Evolutionary conservation across 2,329 filamentous ascomycete genomes (phyloP).

Genomic region (Harringtonia aguacate): DNA sequence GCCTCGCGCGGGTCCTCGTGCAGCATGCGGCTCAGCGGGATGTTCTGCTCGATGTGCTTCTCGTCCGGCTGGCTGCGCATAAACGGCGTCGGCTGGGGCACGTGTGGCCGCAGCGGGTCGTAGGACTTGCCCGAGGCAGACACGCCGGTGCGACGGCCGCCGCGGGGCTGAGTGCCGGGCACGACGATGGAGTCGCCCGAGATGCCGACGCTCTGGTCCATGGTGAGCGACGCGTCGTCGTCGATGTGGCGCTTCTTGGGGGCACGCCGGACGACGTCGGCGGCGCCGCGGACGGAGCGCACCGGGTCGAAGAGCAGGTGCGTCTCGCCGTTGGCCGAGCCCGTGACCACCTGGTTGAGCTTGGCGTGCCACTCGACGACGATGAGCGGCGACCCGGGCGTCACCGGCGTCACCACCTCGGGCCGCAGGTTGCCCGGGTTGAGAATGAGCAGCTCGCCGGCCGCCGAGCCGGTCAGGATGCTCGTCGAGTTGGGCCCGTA

Average conservation of each 20-base stretch:
- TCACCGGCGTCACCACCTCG: constrained; percentile 82
- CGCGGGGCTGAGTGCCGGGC: constrained; percentile 46
- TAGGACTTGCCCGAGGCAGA: constrained; percentile 65
- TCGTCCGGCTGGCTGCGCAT: constrained; percentile 84
- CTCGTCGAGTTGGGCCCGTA: constrained; percentile 78
- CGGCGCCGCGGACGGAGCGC: constrained; percentile 71
- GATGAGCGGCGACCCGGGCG: constrained; percentile 71
- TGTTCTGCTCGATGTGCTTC: constrained; percentile 76
- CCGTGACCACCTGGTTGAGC: constrained; percentile 92
- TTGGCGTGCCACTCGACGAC: constrained; percentile 86
- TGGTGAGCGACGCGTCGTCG: constrained; percentile 80
- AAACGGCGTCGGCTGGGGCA: constrained; percentile 79
- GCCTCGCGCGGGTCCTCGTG: constrained; percentile 95
- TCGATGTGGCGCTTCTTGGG: constrained; percentile 94
- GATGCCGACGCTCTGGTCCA: constrained; percentile 69
- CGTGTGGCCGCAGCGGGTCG: constrained; percentile 76
- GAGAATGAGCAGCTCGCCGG: constrained; percentile 81
- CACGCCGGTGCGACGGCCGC: constrained; percentile 49
- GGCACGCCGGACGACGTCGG: constrained; percentile 82
- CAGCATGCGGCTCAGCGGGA: constrained; percentile 83
- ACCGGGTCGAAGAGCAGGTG: constrained; percentile 84
- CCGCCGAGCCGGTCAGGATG: constrained; percentile 80
- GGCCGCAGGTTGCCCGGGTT: constrained; percentile 83
- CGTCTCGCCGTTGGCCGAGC: constrained; percentile 81
- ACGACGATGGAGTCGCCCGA: constrained; percentile 74